phyloP scores from a whole-genome alignment of 257 asterid genomes.

The Datura wrightii region DNA sequence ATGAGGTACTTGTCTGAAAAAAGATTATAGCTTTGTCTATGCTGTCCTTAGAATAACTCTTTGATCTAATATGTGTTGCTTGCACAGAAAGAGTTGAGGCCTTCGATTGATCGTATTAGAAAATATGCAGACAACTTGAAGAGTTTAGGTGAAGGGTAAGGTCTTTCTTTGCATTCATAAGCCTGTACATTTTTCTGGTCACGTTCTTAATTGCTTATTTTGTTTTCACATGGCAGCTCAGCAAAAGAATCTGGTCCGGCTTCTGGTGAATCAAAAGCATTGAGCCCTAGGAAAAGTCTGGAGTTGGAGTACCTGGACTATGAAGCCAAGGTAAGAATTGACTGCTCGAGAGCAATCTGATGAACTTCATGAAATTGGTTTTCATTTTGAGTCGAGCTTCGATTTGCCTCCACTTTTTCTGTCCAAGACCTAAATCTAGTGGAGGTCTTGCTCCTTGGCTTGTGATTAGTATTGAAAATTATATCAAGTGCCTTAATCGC shows the following conservation, averaged over 20 bases:
- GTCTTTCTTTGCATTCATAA: conserved; percentile 25
- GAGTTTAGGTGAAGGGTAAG: conserved; percentile 75
- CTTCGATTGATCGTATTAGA: conserved; percentile 73
- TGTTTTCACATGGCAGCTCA: conserved; percentile 47
- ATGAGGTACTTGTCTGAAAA: conserved; percentile 65
- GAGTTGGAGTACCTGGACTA: conserved; percentile 91
- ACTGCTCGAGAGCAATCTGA: neutral
- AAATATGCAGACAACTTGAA: conserved; percentile 85
- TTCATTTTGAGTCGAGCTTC: neutral
- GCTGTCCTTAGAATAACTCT: neutral
- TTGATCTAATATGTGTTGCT: conserved; percentile 16
- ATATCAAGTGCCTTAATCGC: neutral
- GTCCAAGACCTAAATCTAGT: conserved; percentile 11
- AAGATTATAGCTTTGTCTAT: conserved; percentile 9
- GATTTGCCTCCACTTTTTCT: conserved; percentile 21
- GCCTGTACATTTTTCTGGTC: conserved; percentile 17
- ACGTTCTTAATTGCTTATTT: neutral
- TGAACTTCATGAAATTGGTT: neutral
- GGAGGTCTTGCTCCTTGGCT: neutral
- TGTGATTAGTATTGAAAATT: neutral
- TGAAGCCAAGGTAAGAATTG: conserved; percentile 77
- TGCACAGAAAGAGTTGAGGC: conserved; percentile 81
- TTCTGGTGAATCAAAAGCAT: conserved; percentile 45
- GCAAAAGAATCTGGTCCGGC: conserved; percentile 42
- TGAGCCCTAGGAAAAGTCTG: conserved; percentile 72